phyloP scores from a whole-genome alignment of 2,329 filamentous ascomycete species.

The Aspergillus fischeri region DNA sequence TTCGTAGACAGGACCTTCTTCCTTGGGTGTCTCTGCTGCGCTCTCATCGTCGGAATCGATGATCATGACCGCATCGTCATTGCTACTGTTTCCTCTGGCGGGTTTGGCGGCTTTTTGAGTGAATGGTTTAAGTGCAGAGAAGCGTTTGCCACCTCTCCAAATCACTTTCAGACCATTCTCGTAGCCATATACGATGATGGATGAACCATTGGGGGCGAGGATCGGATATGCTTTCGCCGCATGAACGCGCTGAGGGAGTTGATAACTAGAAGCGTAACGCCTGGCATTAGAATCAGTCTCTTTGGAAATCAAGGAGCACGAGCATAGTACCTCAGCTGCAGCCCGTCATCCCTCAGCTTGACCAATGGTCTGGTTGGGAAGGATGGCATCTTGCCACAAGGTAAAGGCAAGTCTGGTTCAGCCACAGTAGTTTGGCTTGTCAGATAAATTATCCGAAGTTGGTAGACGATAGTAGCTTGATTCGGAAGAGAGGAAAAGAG shows the following conservation, averaged over 20 bases:
- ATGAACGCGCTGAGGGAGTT: constrained; percentile 56
- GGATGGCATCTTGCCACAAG: constrained; percentile 27
- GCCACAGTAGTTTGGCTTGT: constrained; percentile 7
- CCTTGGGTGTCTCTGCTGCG: constrained; percentile 27
- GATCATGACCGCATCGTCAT: constrained; percentile 49
- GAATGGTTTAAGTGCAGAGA: constrained; percentile 34
- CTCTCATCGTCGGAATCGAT: constrained; percentile 56
- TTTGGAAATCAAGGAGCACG: neutral
- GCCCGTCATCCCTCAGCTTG: constrained; percentile 35
- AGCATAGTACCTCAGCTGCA: constrained; percentile 38
- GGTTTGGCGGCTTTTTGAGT: constrained; percentile 22
- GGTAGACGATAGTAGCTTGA: constrained; percentile 7
- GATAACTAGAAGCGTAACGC: constrained; percentile 47
- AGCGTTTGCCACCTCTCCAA: constrained; percentile 56
- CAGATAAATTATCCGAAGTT: neutral
- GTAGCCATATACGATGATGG: constrained; percentile 58
- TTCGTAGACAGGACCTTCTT: constrained; percentile 27
- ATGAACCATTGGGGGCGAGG: constrained; percentile 58
- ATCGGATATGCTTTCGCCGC: constrained; percentile 55
- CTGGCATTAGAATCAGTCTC: constrained; percentile 5
- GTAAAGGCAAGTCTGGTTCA: constrained; percentile 12
- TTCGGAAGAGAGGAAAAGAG: neutral
- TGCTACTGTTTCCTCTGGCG: constrained; percentile 19
- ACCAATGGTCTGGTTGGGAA: constrained; percentile 37
- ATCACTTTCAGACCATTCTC: constrained; percentile 55